Evolutionary conservation across 768 basidiomycete species (phyloP).

Genomic region (Lyophyllum decastes): DNA sequence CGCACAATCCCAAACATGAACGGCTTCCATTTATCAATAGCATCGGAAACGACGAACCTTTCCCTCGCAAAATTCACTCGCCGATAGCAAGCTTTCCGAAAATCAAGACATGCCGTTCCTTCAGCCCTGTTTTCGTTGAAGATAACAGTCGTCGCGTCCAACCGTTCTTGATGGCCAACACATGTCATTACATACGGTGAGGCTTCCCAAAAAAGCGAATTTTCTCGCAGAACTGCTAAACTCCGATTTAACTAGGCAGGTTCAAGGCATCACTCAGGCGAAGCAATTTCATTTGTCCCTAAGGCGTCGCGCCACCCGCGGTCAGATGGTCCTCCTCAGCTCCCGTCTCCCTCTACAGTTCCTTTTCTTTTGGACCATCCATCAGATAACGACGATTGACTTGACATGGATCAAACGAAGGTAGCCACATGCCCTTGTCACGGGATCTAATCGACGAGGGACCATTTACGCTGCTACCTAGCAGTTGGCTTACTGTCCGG

Average conservation of each 20-base stretch:
- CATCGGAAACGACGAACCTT: not conserved
- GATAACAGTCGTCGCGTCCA: not conserved
- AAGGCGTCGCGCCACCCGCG: slow-evolving; percentile 9
- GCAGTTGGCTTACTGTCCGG: no score
- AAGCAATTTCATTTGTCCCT: not conserved
- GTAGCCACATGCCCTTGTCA: slow-evolving; percentile 10
- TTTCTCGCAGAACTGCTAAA: not conserved
- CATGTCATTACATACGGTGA: not conserved
- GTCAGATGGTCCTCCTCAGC: slow-evolving; percentile 1
- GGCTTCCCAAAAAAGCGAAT: not conserved
- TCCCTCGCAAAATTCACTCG: not conserved
- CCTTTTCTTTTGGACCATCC: slow-evolving; percentile 2
- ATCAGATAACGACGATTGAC: slow-evolving; percentile 15
- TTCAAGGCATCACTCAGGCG: not conserved
- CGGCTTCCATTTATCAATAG: not conserved
- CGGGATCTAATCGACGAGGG: slow-evolving; percentile 4
- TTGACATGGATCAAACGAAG: slow-evolving; percentile 4
- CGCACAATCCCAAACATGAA: not conserved
- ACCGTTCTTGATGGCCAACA: not conserved
- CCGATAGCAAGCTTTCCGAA: not conserved
- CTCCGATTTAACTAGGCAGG: not conserved
- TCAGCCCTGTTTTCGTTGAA: not conserved
- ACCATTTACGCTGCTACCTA: not conserved
- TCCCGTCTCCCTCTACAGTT: not conserved
- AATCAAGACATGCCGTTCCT: not conserved